Evolutionary conservation across 805 yeast genomes (phyloP).

Genomic region (Metschnikowia peoriensis): DNA sequence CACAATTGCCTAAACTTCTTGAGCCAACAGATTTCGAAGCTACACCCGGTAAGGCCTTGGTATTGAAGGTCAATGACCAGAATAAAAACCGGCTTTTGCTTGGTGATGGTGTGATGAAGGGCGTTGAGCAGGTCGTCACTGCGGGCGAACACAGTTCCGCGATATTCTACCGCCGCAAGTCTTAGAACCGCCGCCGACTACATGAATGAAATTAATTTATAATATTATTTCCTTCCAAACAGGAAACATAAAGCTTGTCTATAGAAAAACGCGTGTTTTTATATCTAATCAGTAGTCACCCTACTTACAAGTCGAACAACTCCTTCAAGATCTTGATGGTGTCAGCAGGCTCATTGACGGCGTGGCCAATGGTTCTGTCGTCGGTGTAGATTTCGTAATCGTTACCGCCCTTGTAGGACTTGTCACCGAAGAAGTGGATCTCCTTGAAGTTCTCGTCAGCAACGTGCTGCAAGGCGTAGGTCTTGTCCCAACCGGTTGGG

Average conservation of each 20-base stretch:
- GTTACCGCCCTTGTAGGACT: slow-evolving; percentile 95
- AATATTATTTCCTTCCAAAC: no score
- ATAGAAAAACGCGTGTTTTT: slow-evolving; percentile 1
- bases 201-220: neutral
- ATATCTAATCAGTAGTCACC: slow-evolving; percentile 35
- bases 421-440: slow-evolving; percentile 98
- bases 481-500: slow-evolving; percentile 99
- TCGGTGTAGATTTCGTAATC: slow-evolving; percentile 96
- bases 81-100: slow-evolving; percentile 49
- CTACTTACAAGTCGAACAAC: slow-evolving; percentile 54
- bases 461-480: slow-evolving; percentile 94
- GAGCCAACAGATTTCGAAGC: slow-evolving; percentile 48
- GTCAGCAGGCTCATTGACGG: slow-evolving; percentile 86
- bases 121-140: slow-evolving; percentile 53
- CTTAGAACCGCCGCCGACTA: neutral
- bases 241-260: slow-evolving; percentile 3
- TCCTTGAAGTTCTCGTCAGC: slow-evolving; percentile 77
- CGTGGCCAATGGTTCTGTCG: slow-evolving; percentile 91
- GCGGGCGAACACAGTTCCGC: slow-evolving; percentile 67
- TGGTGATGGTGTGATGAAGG: slow-evolving; percentile 24
- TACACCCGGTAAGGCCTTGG: slow-evolving; percentile 19
- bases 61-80: slow-evolving; percentile 30
- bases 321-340: slow-evolving; percentile 85
- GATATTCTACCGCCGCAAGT: slow-evolving; percentile 49
- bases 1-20: slow-evolving; percentile 50